Evolutionary conservation across 257 asterid species (phyloP), one percentile per base, ranked within the genome.

Genomic region (Solanum piurae): DNA sequence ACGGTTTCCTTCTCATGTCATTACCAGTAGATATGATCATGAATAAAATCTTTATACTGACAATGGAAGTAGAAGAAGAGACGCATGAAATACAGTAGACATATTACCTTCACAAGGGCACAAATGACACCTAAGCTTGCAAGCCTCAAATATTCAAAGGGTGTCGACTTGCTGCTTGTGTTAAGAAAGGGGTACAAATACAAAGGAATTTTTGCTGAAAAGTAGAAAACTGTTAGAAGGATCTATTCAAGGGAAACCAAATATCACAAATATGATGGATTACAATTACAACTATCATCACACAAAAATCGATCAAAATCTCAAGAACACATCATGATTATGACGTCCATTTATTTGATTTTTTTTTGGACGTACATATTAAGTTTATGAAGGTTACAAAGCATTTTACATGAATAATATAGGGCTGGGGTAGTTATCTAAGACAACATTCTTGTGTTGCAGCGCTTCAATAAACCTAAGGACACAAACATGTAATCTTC

Each of bases 61-160:
- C 33, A 62, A 44, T 68, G 44, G 27, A 83, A 49, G 73, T 4
- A 73, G 66, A 66, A 38, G 37, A 16, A 84, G 79, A 84, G 76
- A 52, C 9, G 0, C 58, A 79, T 20, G 33, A 83, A 60, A 49
- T 72, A 13, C 79, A 12, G 69, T 23, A 71, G 71, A 77, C 23
- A 8, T 20, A 55, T 86, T 90, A 92, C 94, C 93, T 91, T 91
- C 89, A 91, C 87, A 37, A 92, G 90, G 86, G 91, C 90, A 86
- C 90, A 88, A 40, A 92, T 88, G 90, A 91, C 91, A 64, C 92
- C 92, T 86, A 91, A 68, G 87, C 89, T 86, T 34, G 90, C 38
- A 79, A 88, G 91, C 89, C 89, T 92, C 64, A 91, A 80, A 79
- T 79, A 82, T 86, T 89, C 93, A 74, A 87, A 89, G 34, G 91